phyloP scores from a whole-genome alignment of 2,329 filamentous ascomycete genomes.

The Botrytis elliptica region DNA sequence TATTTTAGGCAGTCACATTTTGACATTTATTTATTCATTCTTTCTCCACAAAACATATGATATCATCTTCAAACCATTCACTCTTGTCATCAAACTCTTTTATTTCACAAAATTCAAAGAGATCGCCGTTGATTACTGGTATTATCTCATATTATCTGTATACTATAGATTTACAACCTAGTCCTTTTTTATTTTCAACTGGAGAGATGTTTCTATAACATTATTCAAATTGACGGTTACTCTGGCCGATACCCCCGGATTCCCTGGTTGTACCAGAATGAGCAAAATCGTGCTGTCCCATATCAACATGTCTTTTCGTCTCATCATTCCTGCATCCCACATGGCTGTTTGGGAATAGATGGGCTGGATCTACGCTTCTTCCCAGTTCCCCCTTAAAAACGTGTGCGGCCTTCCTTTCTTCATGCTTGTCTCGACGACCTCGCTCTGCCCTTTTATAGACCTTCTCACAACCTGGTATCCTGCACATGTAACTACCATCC shows the following conservation, averaged over 20 bases:
- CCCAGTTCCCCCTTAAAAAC: no score
- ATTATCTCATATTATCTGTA: background rate
- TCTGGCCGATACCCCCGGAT: background rate
- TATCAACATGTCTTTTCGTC: background rate
- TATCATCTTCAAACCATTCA: background rate
- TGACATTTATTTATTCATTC: background rate
- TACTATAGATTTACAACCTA: background rate
- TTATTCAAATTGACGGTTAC: background rate
- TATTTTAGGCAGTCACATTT: background rate
- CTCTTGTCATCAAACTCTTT: background rate
- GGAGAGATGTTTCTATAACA: background rate
- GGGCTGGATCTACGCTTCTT: background rate
- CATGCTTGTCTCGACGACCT: constrained; percentile 1
- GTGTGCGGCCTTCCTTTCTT: constrained; percentile 9
- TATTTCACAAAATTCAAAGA: background rate
- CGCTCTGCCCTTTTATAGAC: constrained; percentile 6
- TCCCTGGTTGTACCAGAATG: background rate
- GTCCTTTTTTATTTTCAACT: background rate
- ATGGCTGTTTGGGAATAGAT: background rate
- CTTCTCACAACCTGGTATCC: constrained; percentile 3
- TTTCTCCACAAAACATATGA: background rate
- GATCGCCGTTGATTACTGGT: background rate
- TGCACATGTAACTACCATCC: background rate
- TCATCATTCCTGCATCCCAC: background rate
- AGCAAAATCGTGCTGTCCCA: background rate